Conservation (phyloP, 2,329 filamentous ascomycete genomes). For the Ceratocystis huliohia region DNA sequence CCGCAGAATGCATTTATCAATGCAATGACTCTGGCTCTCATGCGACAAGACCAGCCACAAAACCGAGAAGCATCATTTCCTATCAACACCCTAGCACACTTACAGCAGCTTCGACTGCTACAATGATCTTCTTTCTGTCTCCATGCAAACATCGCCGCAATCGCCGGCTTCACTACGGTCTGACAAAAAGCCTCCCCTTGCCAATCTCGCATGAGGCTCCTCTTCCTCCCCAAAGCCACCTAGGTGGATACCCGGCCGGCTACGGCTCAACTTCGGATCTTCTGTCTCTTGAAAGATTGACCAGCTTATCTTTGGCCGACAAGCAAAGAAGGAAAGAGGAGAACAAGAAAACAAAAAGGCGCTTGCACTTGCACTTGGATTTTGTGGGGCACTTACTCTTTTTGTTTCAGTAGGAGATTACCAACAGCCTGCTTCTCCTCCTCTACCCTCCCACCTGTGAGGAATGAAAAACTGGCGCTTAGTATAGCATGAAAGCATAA, state of each 20-base stretch:
- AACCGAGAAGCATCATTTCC: too few species aligned
- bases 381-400: not conserved
- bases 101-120: not conserved
- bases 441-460: not conserved
- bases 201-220: not conserved
- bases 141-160: not conserved
- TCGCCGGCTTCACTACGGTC: constrained; percentile 1
- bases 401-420: not conserved
- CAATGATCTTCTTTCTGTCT: not conserved
- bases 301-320: not conserved
- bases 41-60: not conserved
- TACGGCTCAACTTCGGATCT: constrained; percentile 2
- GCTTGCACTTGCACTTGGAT: constrained; percentile 4
- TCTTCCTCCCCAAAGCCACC: not conserved
- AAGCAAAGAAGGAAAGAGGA: not conserved
- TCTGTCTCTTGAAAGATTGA: not conserved
- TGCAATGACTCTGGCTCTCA: not conserved
- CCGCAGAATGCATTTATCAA: not conserved
- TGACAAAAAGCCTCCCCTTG: not conserved
- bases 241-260: not conserved
- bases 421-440: not conserved
- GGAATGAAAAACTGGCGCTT: not conserved
- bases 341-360: constrained; percentile 4
- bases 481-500: not conserved
- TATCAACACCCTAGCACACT: too few species aligned